A percentile compares a stretch with the other conserved stretches of the same genome.
phyloP scores from a whole-genome alignment of 768 basidiomycete species.

The Sporobolomyces pararoseus region DNA sequence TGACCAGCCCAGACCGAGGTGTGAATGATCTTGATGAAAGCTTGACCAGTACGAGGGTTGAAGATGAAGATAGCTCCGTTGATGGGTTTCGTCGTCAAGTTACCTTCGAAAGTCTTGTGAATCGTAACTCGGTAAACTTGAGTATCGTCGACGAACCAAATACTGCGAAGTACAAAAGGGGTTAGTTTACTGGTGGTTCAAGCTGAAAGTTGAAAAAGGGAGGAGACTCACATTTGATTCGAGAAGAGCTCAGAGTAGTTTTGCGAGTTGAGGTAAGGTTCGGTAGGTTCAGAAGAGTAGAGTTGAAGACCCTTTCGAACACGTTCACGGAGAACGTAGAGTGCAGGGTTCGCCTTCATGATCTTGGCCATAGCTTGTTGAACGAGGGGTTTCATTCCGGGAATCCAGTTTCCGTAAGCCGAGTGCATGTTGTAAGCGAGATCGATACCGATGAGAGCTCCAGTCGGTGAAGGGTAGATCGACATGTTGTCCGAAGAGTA shows the following conservation, averaged over 20 bases:
- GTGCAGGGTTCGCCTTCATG: constrained; percentile 98
- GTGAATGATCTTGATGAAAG: constrained; percentile 98
- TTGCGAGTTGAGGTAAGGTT: constrained; percentile 97
- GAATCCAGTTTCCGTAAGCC: constrained; percentile 99
- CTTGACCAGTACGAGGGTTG: constrained; percentile 95
- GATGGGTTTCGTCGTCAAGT: constrained; percentile 98
- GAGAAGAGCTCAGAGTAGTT: constrained; percentile 51
- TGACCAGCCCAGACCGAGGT: constrained; percentile 99
- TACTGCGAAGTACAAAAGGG: constrained; percentile 14
- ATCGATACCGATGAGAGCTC: constrained; percentile 98
- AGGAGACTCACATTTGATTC: constrained; percentile 90
- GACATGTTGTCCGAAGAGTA: constrained; percentile 59
- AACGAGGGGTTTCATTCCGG: constrained; percentile 93
- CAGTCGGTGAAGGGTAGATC: constrained; percentile 97
- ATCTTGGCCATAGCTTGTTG: constrained; percentile 99
- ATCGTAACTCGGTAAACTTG: constrained; percentile 99
- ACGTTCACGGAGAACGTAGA: constrained; percentile 94
- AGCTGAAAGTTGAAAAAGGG: background rate
- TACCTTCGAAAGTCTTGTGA: constrained; percentile 99
- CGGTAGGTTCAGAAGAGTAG: constrained; percentile 98
- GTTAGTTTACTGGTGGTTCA: background rate
- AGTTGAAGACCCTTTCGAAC: constrained; percentile 97
- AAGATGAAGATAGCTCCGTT: constrained; percentile 99
- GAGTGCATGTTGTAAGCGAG: constrained; percentile 98
- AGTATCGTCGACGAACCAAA: constrained; percentile 97